Evolutionary conservation across 768 basidiomycete genomes (phyloP), one percentile per base, ranked within the genome.

Genomic region (Mycena rebaudengoi): DNA sequence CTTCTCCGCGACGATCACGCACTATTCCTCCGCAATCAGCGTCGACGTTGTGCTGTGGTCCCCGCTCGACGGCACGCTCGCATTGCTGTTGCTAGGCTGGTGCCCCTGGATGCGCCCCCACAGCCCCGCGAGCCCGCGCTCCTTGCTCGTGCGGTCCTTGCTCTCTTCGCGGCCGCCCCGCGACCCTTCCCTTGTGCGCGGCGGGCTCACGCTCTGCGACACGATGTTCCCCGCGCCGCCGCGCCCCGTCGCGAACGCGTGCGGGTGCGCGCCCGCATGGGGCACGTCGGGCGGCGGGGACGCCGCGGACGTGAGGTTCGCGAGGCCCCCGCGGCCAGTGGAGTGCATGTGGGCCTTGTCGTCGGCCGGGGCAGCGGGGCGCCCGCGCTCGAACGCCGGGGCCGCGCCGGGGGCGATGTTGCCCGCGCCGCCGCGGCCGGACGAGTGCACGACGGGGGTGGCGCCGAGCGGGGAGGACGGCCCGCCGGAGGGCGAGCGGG

Each of bases 191-290:
- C 46, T 33, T 35, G 79, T 76, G 49, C 75, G 73, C 11, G 74
- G 73, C 13, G n/a, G 60, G 3, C 82, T 82, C n/a, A n/a, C n/a
- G n/a, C n/a, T n/a, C n/a, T n/a, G n/a, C n/a, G n/a, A n/a, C n/a
- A n/a, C n/a, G 33, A 91, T 86, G 69, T 91, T 91, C 11, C 89
- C 89, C 5, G 73, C 79, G 5, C 89, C 89, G 8, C 89, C 89
- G 25, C 90, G 85, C 0, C 89, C 89, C 4, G 80, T 75, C 6
- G 81, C 80, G 48, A 68, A 78, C 0, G 75, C 77, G 5, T 64
- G 65, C 13, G 65, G 50, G 32, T 71, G 70, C 49, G 76, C 71
- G 12, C 28, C 8, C 54, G 70, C 53, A 20, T 50, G 72, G 10
- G 30, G 63, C 2, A 68, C 62, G 35, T 86, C 85, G 39, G 82